Conservation (phyloP, 2,329 filamentous ascomycete species). For the Colletotrichum lini region DNA sequence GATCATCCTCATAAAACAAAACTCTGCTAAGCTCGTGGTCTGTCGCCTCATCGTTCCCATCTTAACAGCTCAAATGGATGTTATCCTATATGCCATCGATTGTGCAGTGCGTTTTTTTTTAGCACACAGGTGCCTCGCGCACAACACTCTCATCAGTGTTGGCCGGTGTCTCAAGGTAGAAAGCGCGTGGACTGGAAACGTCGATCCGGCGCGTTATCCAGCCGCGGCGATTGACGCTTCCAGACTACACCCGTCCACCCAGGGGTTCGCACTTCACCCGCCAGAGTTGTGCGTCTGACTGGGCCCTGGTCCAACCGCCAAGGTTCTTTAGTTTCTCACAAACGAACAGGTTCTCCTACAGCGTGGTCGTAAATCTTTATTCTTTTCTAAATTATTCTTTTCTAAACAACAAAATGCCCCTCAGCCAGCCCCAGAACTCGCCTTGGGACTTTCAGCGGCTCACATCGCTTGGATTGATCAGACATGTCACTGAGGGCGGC, state of each 20-base stretch:
- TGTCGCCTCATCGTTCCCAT: not conserved
- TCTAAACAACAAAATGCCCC: not conserved
- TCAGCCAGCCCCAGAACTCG: not conserved
- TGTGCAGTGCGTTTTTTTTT: slow-evolving; percentile 6
- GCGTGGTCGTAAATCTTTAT: slow-evolving; percentile 32
- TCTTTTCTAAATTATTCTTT: slow-evolving; percentile 23
- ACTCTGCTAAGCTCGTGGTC: not conserved
- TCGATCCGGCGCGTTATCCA: slow-evolving; percentile 31
- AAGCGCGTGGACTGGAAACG: slow-evolving; percentile 11
- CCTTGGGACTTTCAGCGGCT: not conserved
- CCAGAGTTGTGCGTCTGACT: slow-evolving; percentile 7
- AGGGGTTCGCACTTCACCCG: slow-evolving; percentile 13
- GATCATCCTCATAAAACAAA: not conserved
- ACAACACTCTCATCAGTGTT: slow-evolving; percentile 7
- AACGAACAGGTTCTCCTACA: not conserved
- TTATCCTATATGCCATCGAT: slow-evolving; percentile 1
- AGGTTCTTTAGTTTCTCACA: slow-evolving; percentile 5
- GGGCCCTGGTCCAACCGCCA: slow-evolving; percentile 19
- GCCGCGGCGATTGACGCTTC: slow-evolving; percentile 12
- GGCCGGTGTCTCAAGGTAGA: not conserved
- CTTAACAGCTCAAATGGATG: slow-evolving; percentile 8
- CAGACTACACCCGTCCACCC: not conserved
- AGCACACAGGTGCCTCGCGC: not conserved
- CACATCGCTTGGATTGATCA: not conserved
- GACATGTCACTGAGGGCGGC: not conserved